These are phyloP conservation scores for Nasturtium officinale DNA, from an alignment of 345 rosid genomes.

Conservation along the genomic window DNA sequence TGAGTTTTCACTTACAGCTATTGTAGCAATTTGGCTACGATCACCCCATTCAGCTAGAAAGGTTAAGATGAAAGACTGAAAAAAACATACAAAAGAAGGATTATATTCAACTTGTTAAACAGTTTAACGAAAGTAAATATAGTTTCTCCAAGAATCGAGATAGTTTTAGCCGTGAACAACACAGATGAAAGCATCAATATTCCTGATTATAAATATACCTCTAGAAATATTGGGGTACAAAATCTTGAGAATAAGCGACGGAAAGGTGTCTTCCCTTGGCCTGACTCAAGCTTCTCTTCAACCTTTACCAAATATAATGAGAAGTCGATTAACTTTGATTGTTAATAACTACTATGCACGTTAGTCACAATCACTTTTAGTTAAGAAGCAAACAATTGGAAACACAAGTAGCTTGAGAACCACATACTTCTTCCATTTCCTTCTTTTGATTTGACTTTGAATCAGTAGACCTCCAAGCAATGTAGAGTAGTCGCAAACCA, in stretches of 20 bases:
- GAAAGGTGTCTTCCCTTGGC: conserved; percentile 77
- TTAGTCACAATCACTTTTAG: not conserved
- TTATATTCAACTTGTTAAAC: conserved; percentile 3
- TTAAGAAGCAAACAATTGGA: not conserved
- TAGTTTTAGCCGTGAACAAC: not conserved
- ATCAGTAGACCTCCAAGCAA: conserved; percentile 94
- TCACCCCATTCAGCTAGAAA: conserved; percentile 99
- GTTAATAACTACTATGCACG: not conserved
- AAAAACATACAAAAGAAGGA: not conserved
- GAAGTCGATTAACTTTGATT: not conserved
- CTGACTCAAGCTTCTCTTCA: conserved; percentile 94
- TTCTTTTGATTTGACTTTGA: conserved; percentile 89
- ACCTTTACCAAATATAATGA: conserved; percentile 53
- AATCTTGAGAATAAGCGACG: conserved; percentile 93
- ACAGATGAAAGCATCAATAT: conserved; percentile 5
- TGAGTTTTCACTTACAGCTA: conserved; percentile 71
- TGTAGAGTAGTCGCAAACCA: conserved; percentile 91
- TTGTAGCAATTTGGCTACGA: conserved; percentile 99
- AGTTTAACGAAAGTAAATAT: not conserved
- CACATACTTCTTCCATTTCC: conserved; percentile 94
- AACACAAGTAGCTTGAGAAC: conserved; percentile 13
- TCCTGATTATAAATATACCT: conserved; percentile 52
- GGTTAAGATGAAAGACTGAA: conserved; percentile 92
- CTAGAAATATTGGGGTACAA: conserved; percentile 95
- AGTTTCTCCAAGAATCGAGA: not conserved